These are phyloP conservation scores for Linum usitatissimum DNA, from an alignment of 345 rosid genomes.

Conservation along the genomic window DNA sequence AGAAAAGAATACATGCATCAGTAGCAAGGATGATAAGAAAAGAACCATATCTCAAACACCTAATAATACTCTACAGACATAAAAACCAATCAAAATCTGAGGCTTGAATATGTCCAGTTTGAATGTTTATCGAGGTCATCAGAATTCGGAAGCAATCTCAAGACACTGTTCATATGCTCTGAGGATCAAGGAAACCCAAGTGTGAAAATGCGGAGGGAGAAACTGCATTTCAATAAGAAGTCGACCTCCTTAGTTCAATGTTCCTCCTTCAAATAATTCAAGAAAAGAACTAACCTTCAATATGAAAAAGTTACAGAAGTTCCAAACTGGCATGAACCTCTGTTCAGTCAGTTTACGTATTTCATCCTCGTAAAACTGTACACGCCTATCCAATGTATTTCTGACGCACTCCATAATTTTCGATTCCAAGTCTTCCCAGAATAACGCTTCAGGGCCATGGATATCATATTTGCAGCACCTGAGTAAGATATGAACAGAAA, in stretches of 20 bases:
- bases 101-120: slow-evolving; percentile 1
- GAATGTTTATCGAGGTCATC: neutral
- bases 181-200: slow-evolving; percentile 7
- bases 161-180: slow-evolving; percentile 6
- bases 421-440: slow-evolving; percentile 91
- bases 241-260: slow-evolving; percentile 11
- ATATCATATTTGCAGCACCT: slow-evolving; percentile 95
- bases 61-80: neutral
- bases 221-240: slow-evolving; percentile 1
- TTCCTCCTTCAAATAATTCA: slow-evolving; percentile 8
- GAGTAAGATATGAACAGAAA: slow-evolving; percentile 24
- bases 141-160: neutral
- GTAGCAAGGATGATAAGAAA: slow-evolving; percentile 6
- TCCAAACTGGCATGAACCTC: slow-evolving; percentile 90
- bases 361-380: slow-evolving; percentile 90
- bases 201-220: neutral
- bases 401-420: slow-evolving; percentile 74
- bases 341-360: slow-evolving; percentile 93
- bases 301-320: slow-evolving; percentile 91
- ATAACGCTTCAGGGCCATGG: slow-evolving; percentile 62
- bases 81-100: slow-evolving; percentile 12
- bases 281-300: slow-evolving; percentile 62
- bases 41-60: slow-evolving; percentile 2
- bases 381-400: slow-evolving; percentile 83
- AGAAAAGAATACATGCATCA: slow-evolving; percentile 14